Conservation (phyloP, 108 stramenopile species). For the Ochromonas danica region DNA sequence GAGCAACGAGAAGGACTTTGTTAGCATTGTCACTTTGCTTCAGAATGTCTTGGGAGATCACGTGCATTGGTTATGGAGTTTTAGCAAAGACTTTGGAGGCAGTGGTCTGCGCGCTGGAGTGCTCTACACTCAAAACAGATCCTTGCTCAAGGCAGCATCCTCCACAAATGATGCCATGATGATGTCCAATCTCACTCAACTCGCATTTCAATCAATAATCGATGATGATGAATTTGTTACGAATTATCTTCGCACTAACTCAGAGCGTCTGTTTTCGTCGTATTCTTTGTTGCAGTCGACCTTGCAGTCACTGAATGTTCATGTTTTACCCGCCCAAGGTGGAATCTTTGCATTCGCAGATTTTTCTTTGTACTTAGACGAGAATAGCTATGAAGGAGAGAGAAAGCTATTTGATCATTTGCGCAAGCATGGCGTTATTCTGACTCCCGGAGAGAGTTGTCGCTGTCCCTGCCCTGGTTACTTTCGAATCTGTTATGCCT, state of each 20-base stretch:
- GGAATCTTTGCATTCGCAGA: not conserved
- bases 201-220: not conserved
- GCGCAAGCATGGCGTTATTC: not conserved
- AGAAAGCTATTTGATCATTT: not conserved
- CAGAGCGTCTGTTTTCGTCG: too few relatives aligned
- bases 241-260: not conserved
- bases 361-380: not conserved
- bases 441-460: constrained; percentile 18
- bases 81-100: constrained; percentile 80
- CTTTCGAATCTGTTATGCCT: constrained; percentile 23
- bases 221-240: constrained; percentile 22
- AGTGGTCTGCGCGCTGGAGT: constrained; percentile 77
- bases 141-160: not conserved
- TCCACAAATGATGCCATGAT: not conserved
- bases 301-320: not conserved
- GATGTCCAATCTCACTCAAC: not conserved
- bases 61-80: constrained; percentile 72
- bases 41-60: constrained; percentile 38
- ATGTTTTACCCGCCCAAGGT: not conserved
- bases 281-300: too few relatives aligned
- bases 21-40: constrained; percentile 1
- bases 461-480: constrained; percentile 4
- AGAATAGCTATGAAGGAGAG: not conserved
- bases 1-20: not conserved
- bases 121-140: constrained; percentile 66